These are phyloP conservation scores for Vitis hybrid DNA, from an alignment of 177 flowering plant genomes.

Conservation along the genomic window DNA sequence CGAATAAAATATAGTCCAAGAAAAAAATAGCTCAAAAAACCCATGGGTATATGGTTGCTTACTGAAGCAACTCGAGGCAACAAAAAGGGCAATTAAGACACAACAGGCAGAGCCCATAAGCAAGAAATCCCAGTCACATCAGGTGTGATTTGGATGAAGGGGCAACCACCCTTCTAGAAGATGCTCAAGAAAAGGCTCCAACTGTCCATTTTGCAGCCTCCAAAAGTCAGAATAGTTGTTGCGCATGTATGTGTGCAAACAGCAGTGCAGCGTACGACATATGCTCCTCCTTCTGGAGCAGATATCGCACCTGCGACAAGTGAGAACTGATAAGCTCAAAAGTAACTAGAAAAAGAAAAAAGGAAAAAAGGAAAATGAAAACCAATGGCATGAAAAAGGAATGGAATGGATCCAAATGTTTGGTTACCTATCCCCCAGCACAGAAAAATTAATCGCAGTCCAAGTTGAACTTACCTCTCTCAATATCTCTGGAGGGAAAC, in stretches of 20 bases:
- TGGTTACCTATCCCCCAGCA: not conserved
- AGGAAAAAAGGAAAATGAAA: conserved; percentile 10
- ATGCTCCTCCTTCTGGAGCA: conserved; percentile 97
- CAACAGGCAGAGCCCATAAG: conserved; percentile 59
- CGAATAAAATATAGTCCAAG: conserved; percentile 6
- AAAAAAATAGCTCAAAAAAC: conserved; percentile 29
- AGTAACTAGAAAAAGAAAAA: conserved; percentile 4
- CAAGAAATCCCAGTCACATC: conserved; percentile 70
- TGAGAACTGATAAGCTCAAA: conserved; percentile 53
- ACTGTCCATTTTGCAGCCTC: conserved; percentile 77
- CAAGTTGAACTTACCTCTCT: conserved; percentile 55
- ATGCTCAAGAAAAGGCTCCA: conserved; percentile 65
- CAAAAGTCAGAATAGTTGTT: conserved; percentile 61
- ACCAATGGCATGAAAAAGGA: conserved; percentile 2
- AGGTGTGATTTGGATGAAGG: conserved; percentile 58
- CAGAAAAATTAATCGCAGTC: not conserved
- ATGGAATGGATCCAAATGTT: not conserved
- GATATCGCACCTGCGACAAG: conserved; percentile 99
- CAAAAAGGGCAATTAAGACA: conserved; percentile 69
- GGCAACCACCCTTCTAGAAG: conserved; percentile 62
- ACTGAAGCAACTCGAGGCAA: conserved; percentile 93
- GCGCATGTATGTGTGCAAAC: conserved; percentile 51
- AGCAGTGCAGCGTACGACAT: conserved; percentile 97
- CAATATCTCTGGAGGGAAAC: conserved; percentile 80
- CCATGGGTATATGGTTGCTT: conserved; percentile 69